Conservation (phyloP, 352 stramenopile species). For the Globisporangium barbulae region DNA sequence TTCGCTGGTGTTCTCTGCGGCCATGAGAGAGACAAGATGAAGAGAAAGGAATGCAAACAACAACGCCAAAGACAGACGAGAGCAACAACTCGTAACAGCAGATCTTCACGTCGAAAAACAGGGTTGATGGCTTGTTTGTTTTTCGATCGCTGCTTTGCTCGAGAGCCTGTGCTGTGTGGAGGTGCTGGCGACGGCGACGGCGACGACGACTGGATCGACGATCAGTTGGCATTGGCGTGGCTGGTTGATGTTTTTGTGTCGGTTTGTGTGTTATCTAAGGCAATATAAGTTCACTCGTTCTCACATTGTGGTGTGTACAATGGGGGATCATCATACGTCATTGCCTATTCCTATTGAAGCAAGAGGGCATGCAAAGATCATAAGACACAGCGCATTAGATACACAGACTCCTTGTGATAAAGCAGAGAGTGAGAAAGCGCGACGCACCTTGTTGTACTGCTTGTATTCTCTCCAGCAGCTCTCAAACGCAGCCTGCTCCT, state of each 20-base stretch:
- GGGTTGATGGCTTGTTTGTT: slow-evolving; percentile 2
- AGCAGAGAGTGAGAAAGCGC: neutral
- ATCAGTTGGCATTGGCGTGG: neutral
- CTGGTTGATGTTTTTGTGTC: neutral
- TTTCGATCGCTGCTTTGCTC: neutral
- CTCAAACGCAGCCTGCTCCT: slow-evolving; percentile 84
- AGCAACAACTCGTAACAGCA: slow-evolving; percentile 1
- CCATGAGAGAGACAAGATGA: neutral
- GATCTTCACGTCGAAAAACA: slow-evolving; percentile 6
- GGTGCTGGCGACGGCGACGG: neutral
- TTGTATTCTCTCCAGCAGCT: slow-evolving; percentile 85
- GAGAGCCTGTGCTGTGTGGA: neutral
- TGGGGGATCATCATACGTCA: slow-evolving; percentile 6
- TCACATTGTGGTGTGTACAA: slow-evolving; percentile 11
- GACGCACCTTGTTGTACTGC: slow-evolving; percentile 33
- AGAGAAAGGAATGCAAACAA: neutral
- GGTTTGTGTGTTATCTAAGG: slow-evolving; percentile 12
- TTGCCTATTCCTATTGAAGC: slow-evolving; percentile 11
- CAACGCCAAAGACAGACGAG: neutral
- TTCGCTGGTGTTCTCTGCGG: slow-evolving; percentile 2
- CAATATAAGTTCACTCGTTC: slow-evolving; percentile 17
- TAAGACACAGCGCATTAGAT: neutral
- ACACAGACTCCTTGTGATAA: neutral
- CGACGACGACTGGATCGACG: neutral
- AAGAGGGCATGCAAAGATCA: neutral